Evolutionary conservation across 2,329 filamentous ascomycete species (phyloP), one percentile per base, ranked within the genome.

Genomic region (Fusarium caatingaense): DNA sequence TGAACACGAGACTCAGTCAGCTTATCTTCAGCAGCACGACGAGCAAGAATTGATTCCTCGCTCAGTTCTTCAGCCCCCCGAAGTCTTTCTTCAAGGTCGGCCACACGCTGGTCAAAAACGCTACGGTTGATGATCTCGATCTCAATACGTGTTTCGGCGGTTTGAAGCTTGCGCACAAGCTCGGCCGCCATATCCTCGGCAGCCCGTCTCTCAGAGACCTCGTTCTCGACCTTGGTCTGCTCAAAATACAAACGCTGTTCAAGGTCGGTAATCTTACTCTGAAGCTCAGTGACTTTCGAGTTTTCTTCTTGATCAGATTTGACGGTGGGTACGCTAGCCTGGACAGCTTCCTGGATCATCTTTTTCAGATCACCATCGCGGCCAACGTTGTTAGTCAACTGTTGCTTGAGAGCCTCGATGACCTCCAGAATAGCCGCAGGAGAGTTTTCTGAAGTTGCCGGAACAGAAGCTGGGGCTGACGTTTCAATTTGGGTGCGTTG

Each of bases 1-100:
- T 91, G 85, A 57, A 89, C 86, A 78, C 94, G 90, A n/a, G 90
- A 85, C 76, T 94, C 91, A 8, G 90, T 87, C 16, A 93, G 82
- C 64, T 88, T 88, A 74, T 94, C 92, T 77, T 94, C 92, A 2
- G 90, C 90, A 34, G 88, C 85, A 56, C 91, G 87, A 62, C 92
- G 88, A 49, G 82, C 80, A 46, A 85, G 83, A 63, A 91, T 81
- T 73, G 94, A 91, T 55, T 88, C 81, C 67, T 93, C 91, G 2
- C 86, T 86, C 59, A 86, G 86, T 37, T 85, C 84, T 70, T 93
- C 89, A 37, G 91, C 87, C 12, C 86, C 80, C 63, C 86, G 86
- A 47, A 93, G 83, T 76, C 89, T 89, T 47, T 89, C 89, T 76
- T 94, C 92, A 2, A 94, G 84, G 46, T 92, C 91, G 40, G 86